Conservation (phyloP, 2,329 filamentous ascomycete species). For the Talaromyces piceae region DNA sequence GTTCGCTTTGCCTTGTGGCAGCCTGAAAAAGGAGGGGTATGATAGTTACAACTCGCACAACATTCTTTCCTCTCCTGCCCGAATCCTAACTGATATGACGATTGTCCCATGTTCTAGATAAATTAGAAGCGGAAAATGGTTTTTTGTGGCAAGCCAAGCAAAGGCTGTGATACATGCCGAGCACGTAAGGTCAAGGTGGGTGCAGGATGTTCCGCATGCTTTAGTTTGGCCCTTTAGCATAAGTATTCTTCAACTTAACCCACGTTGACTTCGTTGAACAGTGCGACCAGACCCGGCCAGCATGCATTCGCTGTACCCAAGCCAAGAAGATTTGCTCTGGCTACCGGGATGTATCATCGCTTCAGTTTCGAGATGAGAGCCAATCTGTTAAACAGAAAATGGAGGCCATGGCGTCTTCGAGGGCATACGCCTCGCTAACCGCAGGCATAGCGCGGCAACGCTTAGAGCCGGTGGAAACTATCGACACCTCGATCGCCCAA, state of each 20-base stretch:
- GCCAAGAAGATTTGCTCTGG: constrained; percentile 55
- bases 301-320: constrained; percentile 57
- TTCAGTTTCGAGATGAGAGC: constrained; percentile 62
- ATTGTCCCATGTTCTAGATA: too few relatives aligned
- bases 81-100: too few relatives aligned
- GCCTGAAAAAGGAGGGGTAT: too few relatives aligned
- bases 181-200: constrained; percentile 24
- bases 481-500: not conserved
- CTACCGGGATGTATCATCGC: constrained; percentile 56
- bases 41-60: too few relatives aligned
- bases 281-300: constrained; percentile 56
- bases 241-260: not conserved
- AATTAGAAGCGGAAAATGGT: too few relatives aligned
- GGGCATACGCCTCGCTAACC: not conserved
- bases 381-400: constrained; percentile 49
- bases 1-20: too few relatives aligned
- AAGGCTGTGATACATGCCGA: constrained; percentile 28
- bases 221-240: not conserved
- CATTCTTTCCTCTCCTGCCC: too few relatives aligned
- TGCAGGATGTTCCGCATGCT: constrained; percentile 12
- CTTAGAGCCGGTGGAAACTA: too few relatives aligned
- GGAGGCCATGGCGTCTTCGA: constrained; percentile 32
- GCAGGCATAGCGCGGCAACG: constrained; percentile 7
- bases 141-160: constrained; percentile 27
- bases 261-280: constrained; percentile 21